Evolutionary conservation across 2,329 filamentous ascomycete species (phyloP), one percentile per base, ranked within the genome.

Genomic region (Trichophyton benhamiae): DNA sequence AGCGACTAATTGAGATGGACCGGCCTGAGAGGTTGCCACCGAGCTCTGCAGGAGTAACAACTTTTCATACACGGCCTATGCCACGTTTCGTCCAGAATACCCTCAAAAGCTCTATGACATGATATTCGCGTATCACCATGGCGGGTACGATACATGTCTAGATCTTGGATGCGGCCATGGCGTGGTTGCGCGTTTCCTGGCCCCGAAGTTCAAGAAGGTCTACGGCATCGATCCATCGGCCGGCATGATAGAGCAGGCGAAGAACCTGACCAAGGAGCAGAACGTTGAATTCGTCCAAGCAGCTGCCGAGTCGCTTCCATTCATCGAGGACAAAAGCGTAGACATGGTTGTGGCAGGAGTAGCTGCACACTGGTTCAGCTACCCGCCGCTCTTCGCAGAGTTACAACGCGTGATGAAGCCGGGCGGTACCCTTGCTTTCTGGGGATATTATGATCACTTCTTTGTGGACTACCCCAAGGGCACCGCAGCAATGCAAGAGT

Each of bases 301-400:
- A 4, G 71, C 72, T 1, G 82, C 82, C 0, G 84, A 87, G 67
- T 75, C 81, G 60, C 70, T 85, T 2, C 71, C 72, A 0, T 83
- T 81, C 63, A 61, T 86, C 1, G 59, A 69, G 0, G 77, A 80
- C 62, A 73, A 68, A 3, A 77, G 75, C 3, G 70, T 86, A 1
- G 84, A 87, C 68, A 72, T 79, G 65, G 72, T 78, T 0, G 72
- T 77, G 0, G 76, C 78, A 0, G 78, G 74, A 0, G 83, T 87
- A 67, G 79, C 84, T 6, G 83, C 83, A 46, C 85, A 87, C 69
- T 87, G 84, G 84, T 87, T 87, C 69, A 78, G 86, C 68, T 83
- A 82, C 67, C 46, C 64, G 6, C 75, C 73, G 44, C 76, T 80
- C 2, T 87, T 82, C 80, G 77, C 77, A 0, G 79, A 82, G 67